Conservation (phyloP, 768 basidiomycete species). For the Hygrophorus russula region DNA sequence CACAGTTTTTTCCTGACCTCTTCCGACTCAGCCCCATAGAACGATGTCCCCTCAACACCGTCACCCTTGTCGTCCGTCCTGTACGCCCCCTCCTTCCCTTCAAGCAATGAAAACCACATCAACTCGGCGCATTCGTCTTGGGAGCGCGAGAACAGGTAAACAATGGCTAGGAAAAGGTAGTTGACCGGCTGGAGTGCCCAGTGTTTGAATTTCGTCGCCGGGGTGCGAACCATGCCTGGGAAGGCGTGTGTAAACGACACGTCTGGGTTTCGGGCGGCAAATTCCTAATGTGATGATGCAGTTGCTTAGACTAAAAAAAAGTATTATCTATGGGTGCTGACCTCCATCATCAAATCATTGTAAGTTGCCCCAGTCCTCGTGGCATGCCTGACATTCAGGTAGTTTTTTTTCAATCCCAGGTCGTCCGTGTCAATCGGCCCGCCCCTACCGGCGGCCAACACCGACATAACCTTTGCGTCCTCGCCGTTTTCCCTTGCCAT, state of each 20-base stretch:
- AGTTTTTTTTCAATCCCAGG: slow-evolving; percentile 39
- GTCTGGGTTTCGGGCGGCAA: slow-evolving; percentile 18
- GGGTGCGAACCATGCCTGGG: slow-evolving; percentile 24
- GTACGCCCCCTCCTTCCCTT: slow-evolving; percentile 16
- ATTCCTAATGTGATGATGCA: slow-evolving; percentile 17
- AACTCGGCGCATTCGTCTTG: slow-evolving; percentile 22
- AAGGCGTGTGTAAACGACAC: slow-evolving; percentile 25
- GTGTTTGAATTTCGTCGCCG: slow-evolving; percentile 16
- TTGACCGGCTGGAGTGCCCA: slow-evolving; percentile 13
- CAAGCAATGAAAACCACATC: slow-evolving; percentile 22
- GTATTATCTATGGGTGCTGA: no score
- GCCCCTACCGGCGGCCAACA: slow-evolving; percentile 25
- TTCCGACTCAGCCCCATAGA: no score
- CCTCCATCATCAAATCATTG: slow-evolving; percentile 46
- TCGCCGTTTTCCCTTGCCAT: slow-evolving; percentile 34
- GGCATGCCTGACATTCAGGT: slow-evolving; percentile 21
- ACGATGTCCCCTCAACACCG: slow-evolving; percentile 20
- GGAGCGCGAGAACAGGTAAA: slow-evolving; percentile 15
- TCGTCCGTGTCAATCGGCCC: slow-evolving; percentile 32
- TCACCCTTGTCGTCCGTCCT: slow-evolving; percentile 22
- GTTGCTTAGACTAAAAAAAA: no score
- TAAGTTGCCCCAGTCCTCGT: slow-evolving; percentile 28
- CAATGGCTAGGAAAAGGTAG: slow-evolving; percentile 11
- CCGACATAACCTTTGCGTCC: slow-evolving; percentile 36
- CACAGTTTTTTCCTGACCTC: slow-evolving; percentile 26